Evolutionary conservation across 1,284 basidiomycete species (phyloP).

Genomic region (Ustilago cynodontis): DNA sequence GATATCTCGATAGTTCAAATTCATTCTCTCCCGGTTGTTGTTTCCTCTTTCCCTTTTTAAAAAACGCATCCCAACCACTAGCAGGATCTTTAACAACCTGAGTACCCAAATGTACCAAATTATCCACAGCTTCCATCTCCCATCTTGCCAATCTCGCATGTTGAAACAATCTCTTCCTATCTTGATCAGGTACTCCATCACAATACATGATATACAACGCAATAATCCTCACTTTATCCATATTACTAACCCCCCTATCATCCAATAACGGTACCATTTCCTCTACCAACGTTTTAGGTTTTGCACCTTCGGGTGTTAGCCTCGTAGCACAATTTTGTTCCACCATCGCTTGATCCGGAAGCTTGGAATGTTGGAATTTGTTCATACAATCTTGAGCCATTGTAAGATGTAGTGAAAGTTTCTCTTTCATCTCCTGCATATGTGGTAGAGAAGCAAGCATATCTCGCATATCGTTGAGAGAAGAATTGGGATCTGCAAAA

Average conservation of each 20-base stretch:
- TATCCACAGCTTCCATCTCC: slow-evolving; percentile 95
- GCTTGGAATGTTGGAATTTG: slow-evolving; percentile 87
- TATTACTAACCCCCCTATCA: slow-evolving; percentile 77
- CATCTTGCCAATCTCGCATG: slow-evolving; percentile 89
- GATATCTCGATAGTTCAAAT: slow-evolving; percentile 94
- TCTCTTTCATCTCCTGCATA: slow-evolving; percentile 94
- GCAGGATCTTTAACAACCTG: slow-evolving; percentile 79
- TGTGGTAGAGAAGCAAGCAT: slow-evolving; percentile 96
- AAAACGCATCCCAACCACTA: slow-evolving; percentile 55
- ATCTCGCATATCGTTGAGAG: slow-evolving; percentile 97
- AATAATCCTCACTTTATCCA: slow-evolving; percentile 94
- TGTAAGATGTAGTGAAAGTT: slow-evolving; percentile 94
- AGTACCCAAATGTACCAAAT: slow-evolving; percentile 84
- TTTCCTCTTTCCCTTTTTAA: slow-evolving; percentile 78
- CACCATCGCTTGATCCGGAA: slow-evolving; percentile 87
- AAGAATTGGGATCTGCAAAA: slow-evolving; percentile 78
- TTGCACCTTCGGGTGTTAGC: slow-evolving; percentile 64
- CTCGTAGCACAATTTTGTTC: slow-evolving; percentile 78
- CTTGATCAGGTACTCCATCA: slow-evolving; percentile 97
- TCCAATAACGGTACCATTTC: slow-evolving; percentile 98
- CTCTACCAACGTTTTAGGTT: slow-evolving; percentile 78
- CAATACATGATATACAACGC: slow-evolving; percentile 94
- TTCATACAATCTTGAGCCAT: slow-evolving; percentile 99
- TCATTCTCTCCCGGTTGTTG: slow-evolving; percentile 82
- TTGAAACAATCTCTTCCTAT: slow-evolving; percentile 91